These are phyloP conservation scores for Saksenaea oblongispora DNA, from an alignment of 371 early-diverging fungal genomes.

Conservation along the genomic window DNA sequence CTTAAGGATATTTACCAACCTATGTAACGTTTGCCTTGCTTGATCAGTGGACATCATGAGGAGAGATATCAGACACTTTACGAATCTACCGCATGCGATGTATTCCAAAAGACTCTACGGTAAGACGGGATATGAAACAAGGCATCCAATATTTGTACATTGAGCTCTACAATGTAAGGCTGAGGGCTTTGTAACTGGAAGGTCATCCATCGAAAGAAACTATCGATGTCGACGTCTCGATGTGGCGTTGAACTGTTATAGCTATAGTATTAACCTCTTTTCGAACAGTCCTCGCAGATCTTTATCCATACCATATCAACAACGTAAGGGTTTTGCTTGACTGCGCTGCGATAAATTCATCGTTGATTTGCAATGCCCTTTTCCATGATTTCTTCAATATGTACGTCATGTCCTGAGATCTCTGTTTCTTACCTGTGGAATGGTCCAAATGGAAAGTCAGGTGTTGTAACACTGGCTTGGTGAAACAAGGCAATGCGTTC, in stretches of 20 bases:
- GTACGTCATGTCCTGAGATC: background rate
- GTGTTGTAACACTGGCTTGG: constrained; percentile 39
- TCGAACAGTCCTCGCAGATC: background rate
- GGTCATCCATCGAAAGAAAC: constrained; percentile 77
- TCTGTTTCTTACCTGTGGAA: constrained; percentile 63
- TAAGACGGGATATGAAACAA: constrained; percentile 67
- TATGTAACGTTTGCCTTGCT: background rate
- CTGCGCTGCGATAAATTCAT: constrained; percentile 88
- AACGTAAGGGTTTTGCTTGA: constrained; percentile 80
- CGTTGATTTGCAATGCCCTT: constrained; percentile 79
- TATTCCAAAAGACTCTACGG: constrained; percentile 69
- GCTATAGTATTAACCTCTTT: background rate
- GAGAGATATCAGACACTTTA: constrained; percentile 14
- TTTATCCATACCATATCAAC: constrained; percentile 51
- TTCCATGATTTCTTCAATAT: background rate
- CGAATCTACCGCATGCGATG: constrained; percentile 60
- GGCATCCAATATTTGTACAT: constrained; percentile 82
- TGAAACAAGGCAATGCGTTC: constrained; percentile 56
- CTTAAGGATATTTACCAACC: constrained; percentile 29
- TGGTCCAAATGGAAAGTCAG: constrained; percentile 62
- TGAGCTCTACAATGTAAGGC: constrained; percentile 78
- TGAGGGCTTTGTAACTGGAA: constrained; percentile 71
- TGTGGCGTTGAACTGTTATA: constrained; percentile 28
- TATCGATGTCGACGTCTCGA: constrained; percentile 43
- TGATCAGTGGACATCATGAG: background rate